Percentiles rank a stretch among this genome's conserved stretches.
These are phyloP conservation scores for Scleroderma citrinum DNA, from an alignment of 768 basidiomycete species.

Conservation along the genomic window DNA sequence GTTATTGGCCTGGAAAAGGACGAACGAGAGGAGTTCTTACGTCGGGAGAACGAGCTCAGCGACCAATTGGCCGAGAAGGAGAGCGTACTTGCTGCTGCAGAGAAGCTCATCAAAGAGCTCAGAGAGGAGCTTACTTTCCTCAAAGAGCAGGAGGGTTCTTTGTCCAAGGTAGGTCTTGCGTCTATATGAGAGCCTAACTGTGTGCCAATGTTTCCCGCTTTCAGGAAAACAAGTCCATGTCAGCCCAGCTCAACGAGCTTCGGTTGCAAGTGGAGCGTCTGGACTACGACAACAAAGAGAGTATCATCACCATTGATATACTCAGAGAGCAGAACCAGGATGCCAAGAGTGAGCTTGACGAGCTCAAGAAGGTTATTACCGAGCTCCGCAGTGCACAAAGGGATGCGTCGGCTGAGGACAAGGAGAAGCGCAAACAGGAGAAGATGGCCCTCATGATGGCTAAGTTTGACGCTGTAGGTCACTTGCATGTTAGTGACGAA, in stretches of 20 bases:
- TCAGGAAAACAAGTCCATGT: slow-evolving; percentile 93
- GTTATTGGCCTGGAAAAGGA: slow-evolving; percentile 88
- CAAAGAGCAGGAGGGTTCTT: slow-evolving; percentile 81
- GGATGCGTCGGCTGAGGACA: slow-evolving; percentile 87
- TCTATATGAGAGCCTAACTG: slow-evolving; percentile 1
- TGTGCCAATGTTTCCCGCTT: slow-evolving; percentile 5
- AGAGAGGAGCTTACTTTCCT: slow-evolving; percentile 85
- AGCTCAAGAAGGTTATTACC: slow-evolving; percentile 71
- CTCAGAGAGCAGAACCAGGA: slow-evolving; percentile 93
- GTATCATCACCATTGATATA: slow-evolving; percentile 86
- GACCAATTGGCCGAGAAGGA: slow-evolving; percentile 93
- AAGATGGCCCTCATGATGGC: slow-evolving; percentile 99
- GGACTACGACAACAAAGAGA: slow-evolving; percentile 95
- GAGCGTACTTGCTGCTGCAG: slow-evolving; percentile 67
- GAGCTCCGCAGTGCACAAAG: slow-evolving; percentile 80
- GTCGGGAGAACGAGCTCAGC: slow-evolving; percentile 92
- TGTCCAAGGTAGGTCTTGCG: slow-evolving; percentile 55
- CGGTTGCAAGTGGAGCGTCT: slow-evolving; percentile 87
- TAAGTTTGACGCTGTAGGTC: slow-evolving; percentile 87
- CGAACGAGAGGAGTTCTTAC: slow-evolving; percentile 95
- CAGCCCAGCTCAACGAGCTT: slow-evolving; percentile 87
- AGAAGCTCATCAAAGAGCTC: slow-evolving; percentile 84
- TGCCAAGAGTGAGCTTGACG: slow-evolving; percentile 81
- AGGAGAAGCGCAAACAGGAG: slow-evolving; percentile 98
- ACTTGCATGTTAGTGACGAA: neutral